A percentile compares a stretch with the other conserved stretches of the same genome.
phyloP scores from a whole-genome alignment of 345 rosid species.

The Cardamine resedifolia region DNA sequence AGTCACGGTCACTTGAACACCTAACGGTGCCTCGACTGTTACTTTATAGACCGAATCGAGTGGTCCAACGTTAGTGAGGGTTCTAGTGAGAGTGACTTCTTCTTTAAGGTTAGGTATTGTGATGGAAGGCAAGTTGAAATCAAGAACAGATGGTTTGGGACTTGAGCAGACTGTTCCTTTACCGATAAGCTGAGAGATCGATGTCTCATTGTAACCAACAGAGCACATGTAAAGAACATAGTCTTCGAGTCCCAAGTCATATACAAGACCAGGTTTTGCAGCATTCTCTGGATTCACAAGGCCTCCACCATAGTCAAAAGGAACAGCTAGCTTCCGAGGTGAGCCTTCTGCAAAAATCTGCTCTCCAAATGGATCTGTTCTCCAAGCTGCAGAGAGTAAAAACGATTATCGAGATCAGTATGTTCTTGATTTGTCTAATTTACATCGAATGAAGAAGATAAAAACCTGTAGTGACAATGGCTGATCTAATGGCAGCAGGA shows the following conservation, averaged over 20 bases:
- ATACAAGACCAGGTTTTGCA: slow-evolving; percentile 55
- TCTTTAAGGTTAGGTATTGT: slow-evolving; percentile 32
- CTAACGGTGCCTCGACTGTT: slow-evolving; percentile 31
- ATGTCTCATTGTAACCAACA: slow-evolving; percentile 44
- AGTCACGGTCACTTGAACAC: slow-evolving; percentile 20
- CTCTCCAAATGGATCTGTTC: slow-evolving; percentile 39
- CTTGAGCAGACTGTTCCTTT: slow-evolving; percentile 23
- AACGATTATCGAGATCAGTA: not conserved
- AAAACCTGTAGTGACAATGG: slow-evolving; percentile 48
- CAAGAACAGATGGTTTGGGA: slow-evolving; percentile 20
- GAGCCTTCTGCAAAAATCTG: slow-evolving; percentile 46
- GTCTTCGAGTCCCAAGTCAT: slow-evolving; percentile 48
- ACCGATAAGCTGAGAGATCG: slow-evolving; percentile 48
- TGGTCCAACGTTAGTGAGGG: slow-evolving; percentile 47
- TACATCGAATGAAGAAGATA: not conserved
- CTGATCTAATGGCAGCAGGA: slow-evolving; percentile 46
- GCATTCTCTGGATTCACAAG: slow-evolving; percentile 58
- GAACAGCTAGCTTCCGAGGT: slow-evolving; percentile 39
- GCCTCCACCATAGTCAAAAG: slow-evolving; percentile 63
- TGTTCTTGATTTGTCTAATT: not conserved
- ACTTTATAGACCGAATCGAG: slow-evolving; percentile 33
- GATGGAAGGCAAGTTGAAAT: slow-evolving; percentile 53
- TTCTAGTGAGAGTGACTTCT: slow-evolving; percentile 35
- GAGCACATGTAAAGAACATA: slow-evolving; percentile 52
- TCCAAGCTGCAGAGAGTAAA: slow-evolving; percentile 35